Base-by-base conservation (phyloP, 2,329 filamentous ascomycete genomes). In the Alternaria infectoria region DNA sequence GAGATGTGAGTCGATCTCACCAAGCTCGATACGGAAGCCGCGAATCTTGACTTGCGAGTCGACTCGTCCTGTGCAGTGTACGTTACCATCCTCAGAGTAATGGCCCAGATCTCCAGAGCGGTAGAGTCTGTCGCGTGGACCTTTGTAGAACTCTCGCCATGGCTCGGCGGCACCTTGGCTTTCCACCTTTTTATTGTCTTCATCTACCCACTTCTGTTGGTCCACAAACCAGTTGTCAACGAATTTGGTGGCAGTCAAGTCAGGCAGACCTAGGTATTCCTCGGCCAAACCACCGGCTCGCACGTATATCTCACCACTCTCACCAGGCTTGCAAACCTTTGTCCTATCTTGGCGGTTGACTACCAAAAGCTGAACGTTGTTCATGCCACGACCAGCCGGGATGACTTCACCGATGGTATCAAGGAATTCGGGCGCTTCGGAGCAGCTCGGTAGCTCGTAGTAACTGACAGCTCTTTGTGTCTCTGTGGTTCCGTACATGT, bases 41-140 rank as follows among this genome's bases (percentile, higher is more conserved):
- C 96, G 91, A 69, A 98, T 95, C 84, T 98, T 99, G 83, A 97
- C 92, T 77, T 98, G 95, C 69, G 91, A 87, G 75, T 98, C 95
- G 23, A 89, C 89, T 62, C 96, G 87, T 21, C 95, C 95, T 10
- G 91, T 90, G 74, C 89, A 92, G 74, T 91, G 91, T 11, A 93
- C 90, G 68, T 90, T 89, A 36, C 92, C 93, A 47, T 88, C 85
- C 3, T 86, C 84, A 55, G 88, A 87, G 74, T 92, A 94, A 61
- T 89, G 84, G 4, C 95, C 95, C 4, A 99, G 83, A 77, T 98
- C 95, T 25, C 95, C 96, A 43, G 90, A 96, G 19, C 92, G 84
- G 80, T 99, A 98, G 55, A 98, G 81, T 32, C 94, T 87, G 81
- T 98, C 96, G 66, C 93, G 86, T 0, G 93, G 92, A 0, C 93